Conservation (phyloP, 1,139 yeast species). For the Taphrina deformans region DNA sequence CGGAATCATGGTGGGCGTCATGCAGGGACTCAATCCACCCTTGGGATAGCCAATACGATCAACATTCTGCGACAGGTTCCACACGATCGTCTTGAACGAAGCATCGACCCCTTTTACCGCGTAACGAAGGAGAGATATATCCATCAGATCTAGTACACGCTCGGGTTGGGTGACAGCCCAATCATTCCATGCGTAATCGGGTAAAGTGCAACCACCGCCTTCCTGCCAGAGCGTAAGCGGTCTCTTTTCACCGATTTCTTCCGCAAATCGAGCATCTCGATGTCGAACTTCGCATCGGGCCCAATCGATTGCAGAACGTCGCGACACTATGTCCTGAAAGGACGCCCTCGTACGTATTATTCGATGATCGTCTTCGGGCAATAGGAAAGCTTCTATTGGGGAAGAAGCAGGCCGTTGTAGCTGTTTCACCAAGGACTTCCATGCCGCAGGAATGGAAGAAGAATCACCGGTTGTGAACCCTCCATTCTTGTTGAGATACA, state of each 20-base stretch:
- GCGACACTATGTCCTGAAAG: background rate
- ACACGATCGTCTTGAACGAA: conserved; percentile 33
- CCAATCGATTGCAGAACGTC: conserved; percentile 29
- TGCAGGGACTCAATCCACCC: conserved; percentile 33
- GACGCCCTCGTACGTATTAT: conserved; percentile 5
- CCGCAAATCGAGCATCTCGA: conserved; percentile 32
- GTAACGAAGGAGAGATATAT: conserved; percentile 30
- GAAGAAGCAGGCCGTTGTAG: conserved; percentile 34
- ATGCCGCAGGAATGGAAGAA: background rate
- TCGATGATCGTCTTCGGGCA: conserved; percentile 34
- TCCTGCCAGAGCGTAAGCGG: conserved; percentile 35
- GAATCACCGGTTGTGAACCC: background rate
- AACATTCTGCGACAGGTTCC: conserved; percentile 36
- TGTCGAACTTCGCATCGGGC: conserved; percentile 35
- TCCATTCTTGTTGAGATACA: background rate
- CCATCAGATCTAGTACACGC: conserved; percentile 35
- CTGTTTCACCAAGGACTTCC: conserved; percentile 25
- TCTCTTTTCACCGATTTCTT: conserved; percentile 28
- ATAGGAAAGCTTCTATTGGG: conserved; percentile 34
- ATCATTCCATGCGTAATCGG: conserved; percentile 34
- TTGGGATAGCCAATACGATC: conserved; percentile 32
- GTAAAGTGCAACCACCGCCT: conserved; percentile 22
- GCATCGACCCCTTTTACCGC: conserved; percentile 35
- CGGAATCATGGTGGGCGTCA: conserved; percentile 36
- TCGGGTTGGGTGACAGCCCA: conserved; percentile 33